Percentiles rank a stretch among this genome's conserved stretches.
These are phyloP conservation scores for Kodamaea sagamina DNA, from an alignment of 805 yeast species.

Conservation along the genomic window DNA sequence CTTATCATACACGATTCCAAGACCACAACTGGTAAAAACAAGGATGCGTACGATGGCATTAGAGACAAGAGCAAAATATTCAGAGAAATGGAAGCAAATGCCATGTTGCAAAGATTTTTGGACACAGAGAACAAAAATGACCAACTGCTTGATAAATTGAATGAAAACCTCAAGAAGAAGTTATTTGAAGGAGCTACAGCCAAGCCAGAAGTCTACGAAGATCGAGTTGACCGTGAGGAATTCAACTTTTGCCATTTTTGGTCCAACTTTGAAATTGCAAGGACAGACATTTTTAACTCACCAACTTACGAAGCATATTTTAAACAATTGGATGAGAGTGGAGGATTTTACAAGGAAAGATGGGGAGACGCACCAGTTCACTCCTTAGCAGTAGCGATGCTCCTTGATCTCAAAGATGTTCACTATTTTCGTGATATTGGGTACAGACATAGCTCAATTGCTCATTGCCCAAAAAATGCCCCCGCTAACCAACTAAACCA, in stretches of 20 bases:
- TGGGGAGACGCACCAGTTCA: conserved; percentile 97
- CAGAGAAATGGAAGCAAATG: conserved; percentile 29
- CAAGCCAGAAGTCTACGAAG: conserved; percentile 40
- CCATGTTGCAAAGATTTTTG: conserved; percentile 27
- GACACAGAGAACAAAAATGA: conserved; percentile 14
- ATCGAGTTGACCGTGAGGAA: conserved; percentile 63
- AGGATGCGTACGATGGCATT: conserved; percentile 25
- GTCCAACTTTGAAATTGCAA: conserved; percentile 86
- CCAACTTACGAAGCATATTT: conserved; percentile 69
- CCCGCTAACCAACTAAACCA: conserved; percentile 53
- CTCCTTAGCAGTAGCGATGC: conserved; percentile 68
- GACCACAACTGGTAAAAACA: conserved; percentile 25
- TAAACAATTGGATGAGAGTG: conserved; percentile 60
- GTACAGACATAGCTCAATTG: conserved; percentile 69
- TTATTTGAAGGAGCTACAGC: conserved; percentile 15
- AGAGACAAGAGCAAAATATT: conserved; percentile 22
- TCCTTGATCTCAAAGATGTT: conserved; percentile 64
- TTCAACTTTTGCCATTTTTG: conserved; percentile 86
- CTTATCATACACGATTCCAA: conserved; percentile 50
- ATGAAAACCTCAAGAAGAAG: conserved; percentile 7
- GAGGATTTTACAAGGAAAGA: conserved; percentile 85
- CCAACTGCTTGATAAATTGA: not conserved
- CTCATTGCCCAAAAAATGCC: conserved; percentile 76
- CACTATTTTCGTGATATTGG: conserved; percentile 92
- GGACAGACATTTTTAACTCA: conserved; percentile 74